phyloP scores from a whole-genome alignment of 768 basidiomycete genomes.

The Stropharia rugosoannulata region DNA sequence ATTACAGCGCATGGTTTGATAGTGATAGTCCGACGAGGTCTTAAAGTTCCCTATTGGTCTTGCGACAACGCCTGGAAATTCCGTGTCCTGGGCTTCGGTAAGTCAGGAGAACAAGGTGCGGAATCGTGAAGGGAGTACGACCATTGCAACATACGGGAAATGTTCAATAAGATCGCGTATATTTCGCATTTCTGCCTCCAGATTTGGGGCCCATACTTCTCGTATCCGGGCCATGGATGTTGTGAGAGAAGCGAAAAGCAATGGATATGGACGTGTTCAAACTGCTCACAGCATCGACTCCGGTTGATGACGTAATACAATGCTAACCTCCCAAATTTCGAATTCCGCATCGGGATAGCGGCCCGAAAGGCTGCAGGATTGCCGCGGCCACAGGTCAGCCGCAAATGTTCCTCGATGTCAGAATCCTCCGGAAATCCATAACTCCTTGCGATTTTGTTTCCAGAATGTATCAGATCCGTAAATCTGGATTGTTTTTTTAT shows the following conservation, averaged over 20 bases:
- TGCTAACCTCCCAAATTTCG: background rate
- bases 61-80: constrained; percentile 98
- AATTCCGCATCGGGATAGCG: too few species aligned
- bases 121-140: constrained; percentile 33
- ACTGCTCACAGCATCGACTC: background rate
- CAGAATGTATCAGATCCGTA: too few species aligned
- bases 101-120: constrained; percentile 20
- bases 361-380: too few species aligned
- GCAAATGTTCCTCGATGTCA: too few species aligned
- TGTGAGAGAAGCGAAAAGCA: constrained; percentile 1
- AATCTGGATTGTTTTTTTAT: too few species aligned
- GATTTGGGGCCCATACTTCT: constrained; percentile 94
- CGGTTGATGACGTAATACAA: constrained; percentile 7
- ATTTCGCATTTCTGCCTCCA: constrained; percentile 88
- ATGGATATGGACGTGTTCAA: background rate
- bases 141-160: constrained; percentile 96
- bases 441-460: too few species aligned
- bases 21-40: constrained; percentile 97
- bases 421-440: too few species aligned
- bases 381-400: too few species aligned
- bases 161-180: constrained; percentile 86
- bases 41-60: constrained; percentile 96
- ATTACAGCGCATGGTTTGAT: constrained; percentile 99
- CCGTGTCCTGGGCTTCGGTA: constrained; percentile 77
- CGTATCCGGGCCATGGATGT: constrained; percentile 74